Conservation (phyloP, 345 rosid genomes). For the Camelina neglecta region DNA sequence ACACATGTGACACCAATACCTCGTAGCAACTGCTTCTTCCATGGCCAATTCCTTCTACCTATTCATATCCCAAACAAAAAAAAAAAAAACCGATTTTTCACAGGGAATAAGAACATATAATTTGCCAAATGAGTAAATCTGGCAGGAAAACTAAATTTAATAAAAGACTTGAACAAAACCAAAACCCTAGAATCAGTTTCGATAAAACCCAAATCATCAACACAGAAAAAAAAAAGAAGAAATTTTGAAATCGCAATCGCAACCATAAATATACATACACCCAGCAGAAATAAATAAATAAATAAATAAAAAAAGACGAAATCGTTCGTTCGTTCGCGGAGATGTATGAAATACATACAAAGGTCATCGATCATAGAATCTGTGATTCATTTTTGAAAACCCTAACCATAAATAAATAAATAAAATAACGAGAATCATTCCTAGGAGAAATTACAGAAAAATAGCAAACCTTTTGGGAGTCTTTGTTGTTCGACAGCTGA, state of each 20-base stretch:
- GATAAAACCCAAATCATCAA: background rate
- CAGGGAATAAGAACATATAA: background rate
- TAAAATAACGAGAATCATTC: too few species aligned
- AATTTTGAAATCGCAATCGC: background rate
- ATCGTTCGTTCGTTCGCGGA: too few species aligned
- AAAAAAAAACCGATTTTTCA: background rate
- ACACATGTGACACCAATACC: constrained; percentile 57
- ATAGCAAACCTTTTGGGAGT: background rate
- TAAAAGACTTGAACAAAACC: background rate
- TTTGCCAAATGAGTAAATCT: too few species aligned
- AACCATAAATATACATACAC: background rate
- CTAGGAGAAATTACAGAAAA: background rate
- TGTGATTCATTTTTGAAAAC: background rate
- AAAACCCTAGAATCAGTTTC: constrained; percentile 26
- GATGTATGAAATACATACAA: too few species aligned
- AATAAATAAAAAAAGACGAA: background rate
- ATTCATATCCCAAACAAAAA: background rate
- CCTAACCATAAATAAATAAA: constrained; percentile 1
- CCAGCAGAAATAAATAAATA: too few species aligned
- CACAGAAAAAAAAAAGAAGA: too few species aligned
- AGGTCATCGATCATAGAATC: background rate
- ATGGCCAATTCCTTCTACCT: constrained; percentile 5
- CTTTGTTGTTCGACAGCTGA: background rate
- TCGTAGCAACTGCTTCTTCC: constrained; percentile 40
- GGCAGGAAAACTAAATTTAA: too few species aligned